Base-by-base conservation (phyloP, 768 basidiomycete species). In the Trametes cinnabarina region DNA sequence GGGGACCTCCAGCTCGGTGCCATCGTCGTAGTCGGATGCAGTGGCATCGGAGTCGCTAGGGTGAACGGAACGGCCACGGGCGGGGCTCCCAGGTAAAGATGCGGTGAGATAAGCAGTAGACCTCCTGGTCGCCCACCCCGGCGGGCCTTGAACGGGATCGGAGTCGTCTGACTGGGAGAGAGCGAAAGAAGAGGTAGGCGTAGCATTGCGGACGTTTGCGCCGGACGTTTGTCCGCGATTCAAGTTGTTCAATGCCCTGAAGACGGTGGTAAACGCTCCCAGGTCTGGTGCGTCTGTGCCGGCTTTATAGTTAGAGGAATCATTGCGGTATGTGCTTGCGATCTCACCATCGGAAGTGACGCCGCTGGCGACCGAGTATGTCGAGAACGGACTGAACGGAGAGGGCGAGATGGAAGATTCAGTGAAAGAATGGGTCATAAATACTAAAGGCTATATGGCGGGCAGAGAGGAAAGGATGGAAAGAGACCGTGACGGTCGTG, bases 251-350 rank as follows among this genome's bases (percentile, higher is more conserved):
- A 85, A 76, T 53, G 84, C 87, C n/a, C 87, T 79, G 44, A 90
- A 80, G 22, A 90, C 86, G 34, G 82, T 77, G 14, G 76, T 81
- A 70, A 90, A 90, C 9, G 86, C 85, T 7, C 88, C 89, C 8
- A 90, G 77, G 70, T 89, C 87, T 41, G 88, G 88, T 57, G 81
- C 79, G 68, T 88, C 81, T 83, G 70, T 49, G 51, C 32, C 32
- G 34, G 51, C 25, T 10, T 22, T 6, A 17, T 14, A 22, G 43
- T 58, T 17, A 55, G 55, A 11, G 28, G 4, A 15, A 6, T 20
- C 37, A 37, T n/a, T 0, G 19, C 15, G 23, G 3, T 20, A 3
- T 35, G 28, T 39, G 30, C n/a, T 30, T 39, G 47, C 49, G 39
- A 43, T 55, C 73, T 59, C 56, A 74, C 74, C 74, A 50, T 75